Base-by-base conservation (phyloP, 2,329 filamentous ascomycete genomes). In the Fusarium sp. region DNA sequence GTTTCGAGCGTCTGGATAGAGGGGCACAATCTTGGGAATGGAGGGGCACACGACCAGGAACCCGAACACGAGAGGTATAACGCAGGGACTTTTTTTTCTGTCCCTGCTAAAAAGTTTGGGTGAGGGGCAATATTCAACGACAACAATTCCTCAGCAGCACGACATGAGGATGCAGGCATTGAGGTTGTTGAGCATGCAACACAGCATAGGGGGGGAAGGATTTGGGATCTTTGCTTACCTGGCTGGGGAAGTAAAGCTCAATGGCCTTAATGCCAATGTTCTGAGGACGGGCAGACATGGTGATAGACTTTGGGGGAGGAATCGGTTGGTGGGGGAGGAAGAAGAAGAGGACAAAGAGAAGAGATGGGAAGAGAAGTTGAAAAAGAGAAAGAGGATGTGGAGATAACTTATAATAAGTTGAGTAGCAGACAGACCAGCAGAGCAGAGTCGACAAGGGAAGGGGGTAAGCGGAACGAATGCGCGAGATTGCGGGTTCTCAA, bases 241-340 rank as follows among this genome's bases (percentile, higher is more conserved):
- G 93, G 81, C 87, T 92, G 72, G 93, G 93, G 79, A 93, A 93
- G 82, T 96, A 96, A 79, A 96, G 89, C 81, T 96, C 93, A 82
- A 96, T 93, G 91, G 92, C 93, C 86, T 96, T 95, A 80, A 96
- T 94, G 87, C 93, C 93, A 82, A 96, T 91, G 84, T 95, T 95
- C 82, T 94, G 89, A 72, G 93, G 92, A 83, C 92, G 90, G 75
- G 90, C 80, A 79, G 91, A 87, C 92, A 94, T 94, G 63, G 67
- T 84, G 76, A 72, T 71, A 57, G 54, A 56, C 47, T 58, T 69
- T 45, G 30, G 54, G 46, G 43, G 45, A 59, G 30, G 60, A 56
- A 30, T 56, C 62, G 56, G 45, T 55, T 60, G 55, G 63, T 56
- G 59, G 55, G 53, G 41, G 51, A 28, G 61, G 56, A 66, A 46